Conservation (phyloP, 2,329 filamentous ascomycete species). For the Penicillium sp. region DNA sequence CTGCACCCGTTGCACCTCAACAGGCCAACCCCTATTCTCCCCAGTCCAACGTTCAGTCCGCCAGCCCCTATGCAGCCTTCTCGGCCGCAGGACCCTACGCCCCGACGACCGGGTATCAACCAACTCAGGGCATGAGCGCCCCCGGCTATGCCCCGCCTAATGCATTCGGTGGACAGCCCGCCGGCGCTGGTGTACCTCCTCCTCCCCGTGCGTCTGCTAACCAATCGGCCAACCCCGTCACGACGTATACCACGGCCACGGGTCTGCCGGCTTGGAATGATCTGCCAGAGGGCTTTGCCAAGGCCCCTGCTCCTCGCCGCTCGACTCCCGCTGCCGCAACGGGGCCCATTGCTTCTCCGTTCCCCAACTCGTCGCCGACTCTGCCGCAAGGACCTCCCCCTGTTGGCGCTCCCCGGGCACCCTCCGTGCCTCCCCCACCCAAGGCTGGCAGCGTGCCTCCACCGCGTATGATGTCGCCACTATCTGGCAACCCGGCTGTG, state of each 20-base stretch:
- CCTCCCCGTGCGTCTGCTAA: constrained; percentile 67
- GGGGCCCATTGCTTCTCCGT: constrained; percentile 72
- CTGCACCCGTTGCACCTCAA: constrained; percentile 34
- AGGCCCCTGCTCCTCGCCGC: constrained; percentile 70
- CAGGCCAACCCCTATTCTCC: constrained; percentile 55
- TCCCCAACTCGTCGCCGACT: constrained; percentile 64
- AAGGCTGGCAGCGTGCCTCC: constrained; percentile 69
- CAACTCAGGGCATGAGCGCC: constrained; percentile 43
- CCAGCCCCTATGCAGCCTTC: constrained; percentile 36
- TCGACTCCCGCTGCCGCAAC: constrained; percentile 67
- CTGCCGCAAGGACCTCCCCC: constrained; percentile 51
- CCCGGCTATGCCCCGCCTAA: constrained; percentile 45
- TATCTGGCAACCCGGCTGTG: constrained; percentile 54
- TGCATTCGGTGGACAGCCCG: constrained; percentile 50
- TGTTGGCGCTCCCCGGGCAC: constrained; percentile 61
- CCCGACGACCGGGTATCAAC: constrained; percentile 57
- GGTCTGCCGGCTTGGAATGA: constrained; percentile 91
- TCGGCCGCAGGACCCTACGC: constrained; percentile 36
- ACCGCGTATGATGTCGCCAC: constrained; percentile 70
- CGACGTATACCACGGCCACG: constrained; percentile 64
- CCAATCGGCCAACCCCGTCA: constrained; percentile 64
- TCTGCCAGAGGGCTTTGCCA: constrained; percentile 77
- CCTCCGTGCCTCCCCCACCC: constrained; percentile 79
- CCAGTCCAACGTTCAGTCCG: constrained; percentile 24
- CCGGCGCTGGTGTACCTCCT: constrained; percentile 54